Percentiles rank a stretch among this genome's conserved stretches.
These are phyloP conservation scores for Xylaria sp. DNA, from an alignment of 2,329 filamentous ascomycete genomes.

Conservation along the genomic window DNA sequence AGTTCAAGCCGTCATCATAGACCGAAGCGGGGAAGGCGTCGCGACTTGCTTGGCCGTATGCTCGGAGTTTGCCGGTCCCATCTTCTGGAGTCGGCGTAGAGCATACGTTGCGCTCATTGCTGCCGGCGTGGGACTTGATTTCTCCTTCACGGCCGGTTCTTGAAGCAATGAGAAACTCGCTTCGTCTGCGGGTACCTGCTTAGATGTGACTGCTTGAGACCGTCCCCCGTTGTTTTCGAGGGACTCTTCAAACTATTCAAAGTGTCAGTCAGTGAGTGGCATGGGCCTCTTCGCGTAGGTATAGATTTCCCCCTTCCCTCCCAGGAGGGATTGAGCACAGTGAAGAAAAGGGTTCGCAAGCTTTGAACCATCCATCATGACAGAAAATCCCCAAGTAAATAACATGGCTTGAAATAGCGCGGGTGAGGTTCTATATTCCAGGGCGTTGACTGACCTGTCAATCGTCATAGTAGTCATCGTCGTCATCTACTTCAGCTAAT, in stretches of 20 bases:
- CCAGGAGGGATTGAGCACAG: background rate
- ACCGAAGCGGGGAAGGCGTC: constrained; percentile 63
- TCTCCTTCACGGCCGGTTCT: constrained; percentile 37
- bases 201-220: constrained; percentile 54
- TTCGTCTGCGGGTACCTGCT: constrained; percentile 36
- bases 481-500: constrained; percentile 82
- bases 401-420: constrained; percentile 11
- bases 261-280: constrained; percentile 67
- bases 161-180: constrained; percentile 37
- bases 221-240: constrained; percentile 84
- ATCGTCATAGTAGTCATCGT: constrained; percentile 84
- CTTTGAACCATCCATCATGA: background rate
- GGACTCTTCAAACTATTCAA: constrained; percentile 53
- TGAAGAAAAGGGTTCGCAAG: background rate
- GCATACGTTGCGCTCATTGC: constrained; percentile 34
- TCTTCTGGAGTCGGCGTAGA: constrained; percentile 45
- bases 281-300: constrained; percentile 5
- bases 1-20: constrained; percentile 56
- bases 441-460: constrained; percentile 31
- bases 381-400: constrained; percentile 7
- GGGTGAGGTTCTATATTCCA: constrained; percentile 15
- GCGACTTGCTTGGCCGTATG: constrained; percentile 46
- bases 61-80: constrained; percentile 41
- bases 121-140: constrained; percentile 23
- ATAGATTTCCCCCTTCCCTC: background rate